A percentile compares a stretch with the other conserved stretches of the same genome.
phyloP scores from a whole-genome alignment of 805 yeast genomes.

The Zygoascus bituminiphila region DNA sequence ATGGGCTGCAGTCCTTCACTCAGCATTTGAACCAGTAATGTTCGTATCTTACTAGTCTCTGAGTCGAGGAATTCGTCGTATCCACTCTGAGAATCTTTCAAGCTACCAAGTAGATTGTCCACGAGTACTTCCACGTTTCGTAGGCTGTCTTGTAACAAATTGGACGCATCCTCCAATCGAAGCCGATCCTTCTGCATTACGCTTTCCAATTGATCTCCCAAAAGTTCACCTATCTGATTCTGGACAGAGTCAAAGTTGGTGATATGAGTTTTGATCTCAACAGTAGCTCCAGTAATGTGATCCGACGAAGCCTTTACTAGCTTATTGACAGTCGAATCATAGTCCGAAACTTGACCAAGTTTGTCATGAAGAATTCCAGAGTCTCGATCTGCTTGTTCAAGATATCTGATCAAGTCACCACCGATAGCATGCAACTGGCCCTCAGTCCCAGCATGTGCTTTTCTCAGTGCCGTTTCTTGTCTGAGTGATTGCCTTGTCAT shows the following conservation, averaged over 20 bases:
- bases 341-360: conserved; percentile 12
- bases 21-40: not conserved
- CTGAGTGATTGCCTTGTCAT: conserved; percentile 11
- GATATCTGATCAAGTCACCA: conserved; percentile 16
- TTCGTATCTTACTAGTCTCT: not conserved
- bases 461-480: conserved; percentile 19
- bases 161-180: conserved; percentile 8
- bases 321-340: conserved; percentile 6
- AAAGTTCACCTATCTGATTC: conserved; percentile 3
- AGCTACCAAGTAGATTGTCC: conserved; percentile 1
- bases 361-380: conserved; percentile 14
- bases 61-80: not conserved
- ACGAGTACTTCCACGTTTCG: conserved; percentile 5
- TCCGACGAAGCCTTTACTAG: not conserved
- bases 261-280: not conserved
- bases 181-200: conserved; percentile 4
- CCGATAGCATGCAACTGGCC: conserved; percentile 22
- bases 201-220: not conserved
- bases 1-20: not conserved
- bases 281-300: not conserved
- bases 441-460: conserved; percentile 25
- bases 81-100: not conserved
- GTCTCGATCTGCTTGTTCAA: conserved; percentile 19
- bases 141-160: conserved; percentile 9
- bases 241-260: conserved; percentile 6